phyloP scores from a whole-genome alignment of 305 asterid species.

The Fraxinus velutina region DNA sequence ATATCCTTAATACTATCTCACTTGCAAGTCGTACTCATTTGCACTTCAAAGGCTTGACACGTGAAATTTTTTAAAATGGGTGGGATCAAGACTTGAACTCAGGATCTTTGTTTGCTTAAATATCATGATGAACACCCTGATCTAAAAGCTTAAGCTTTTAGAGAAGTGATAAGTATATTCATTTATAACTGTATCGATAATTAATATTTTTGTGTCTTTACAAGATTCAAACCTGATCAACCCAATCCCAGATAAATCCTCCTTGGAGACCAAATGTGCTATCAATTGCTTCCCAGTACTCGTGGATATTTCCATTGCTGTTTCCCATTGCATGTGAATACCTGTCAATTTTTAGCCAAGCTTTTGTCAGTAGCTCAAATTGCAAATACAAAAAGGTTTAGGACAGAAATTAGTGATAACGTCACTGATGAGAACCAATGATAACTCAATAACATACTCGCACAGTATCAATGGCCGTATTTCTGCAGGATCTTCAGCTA shows the following conservation, averaged over 20 bases:
- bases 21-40: neutral
- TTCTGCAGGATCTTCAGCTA: constrained; percentile 88
- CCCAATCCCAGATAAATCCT: constrained; percentile 99
- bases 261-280: constrained; percentile 96
- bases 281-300: constrained; percentile 99
- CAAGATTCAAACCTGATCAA: constrained; percentile 69
- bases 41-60: neutral
- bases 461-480: constrained; percentile 84
- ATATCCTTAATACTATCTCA: neutral
- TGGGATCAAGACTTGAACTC: neutral
- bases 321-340: constrained; percentile 97
- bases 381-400: constrained; percentile 19
- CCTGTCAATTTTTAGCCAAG: constrained; percentile 40
- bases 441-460: constrained; percentile 63
- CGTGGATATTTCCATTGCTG: constrained; percentile 84
- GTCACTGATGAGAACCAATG: constrained; percentile 18
- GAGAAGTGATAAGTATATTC: neutral
- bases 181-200: neutral
- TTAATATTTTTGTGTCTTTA: neutral
- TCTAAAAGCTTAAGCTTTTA: neutral
- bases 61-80: neutral
- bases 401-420: constrained; percentile 10
- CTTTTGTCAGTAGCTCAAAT: constrained; percentile 21
- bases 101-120: neutral
- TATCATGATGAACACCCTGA: neutral